Evolutionary conservation across 2,329 filamentous ascomycete genomes (phyloP), one percentile per base, ranked within the genome.

Genomic region (Tolypocladium amazonense): DNA sequence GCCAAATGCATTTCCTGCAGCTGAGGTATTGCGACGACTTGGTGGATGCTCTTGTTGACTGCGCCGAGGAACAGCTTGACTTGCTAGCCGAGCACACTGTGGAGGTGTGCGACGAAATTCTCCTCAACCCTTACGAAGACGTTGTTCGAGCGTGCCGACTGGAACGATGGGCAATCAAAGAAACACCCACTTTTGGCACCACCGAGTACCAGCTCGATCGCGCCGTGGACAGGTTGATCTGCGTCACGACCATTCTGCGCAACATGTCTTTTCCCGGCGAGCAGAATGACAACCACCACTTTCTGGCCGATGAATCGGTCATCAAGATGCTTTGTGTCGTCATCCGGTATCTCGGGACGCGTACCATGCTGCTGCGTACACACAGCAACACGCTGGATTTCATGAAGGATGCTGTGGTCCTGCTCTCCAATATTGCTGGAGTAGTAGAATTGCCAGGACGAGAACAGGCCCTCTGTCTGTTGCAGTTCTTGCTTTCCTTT

Each of bases 321-420:
- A 81, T 97, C 68, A 91, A 89, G 66, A 91, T 97, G 68, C 77
- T 97, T 11, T 91, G 90, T 60, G 87, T 87, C 54, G 84, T 92
- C 4, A 92, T 97, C 63, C 83, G 92, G 61, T 90, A 94, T 65
- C 80, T 97, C 18, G 94, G 93, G 37, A 97, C 92, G 4, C 88
- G 92, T 18, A 91, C 91, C 66, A 90, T 93, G 81, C 81, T 97
- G 37, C 77, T 97, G 50, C 86, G 91, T 45, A 90, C 87, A 4
- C 83, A 94, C 65, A 80, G 83, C 68, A 96, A 97, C 73, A 94
- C 89, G 0, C 78, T 97, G 65, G 94, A 99, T 73, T 93, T 97
- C 68, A 96, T 97, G 90, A 99, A 99, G 75, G 94, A 99, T 72
- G 79, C 92, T 37, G 85, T 97, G 60, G 88, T 91, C 20, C 86